These are phyloP conservation scores for Sanghuangporus baumii DNA, from an alignment of 1,284 basidiomycete genomes.

Conservation along the genomic window DNA sequence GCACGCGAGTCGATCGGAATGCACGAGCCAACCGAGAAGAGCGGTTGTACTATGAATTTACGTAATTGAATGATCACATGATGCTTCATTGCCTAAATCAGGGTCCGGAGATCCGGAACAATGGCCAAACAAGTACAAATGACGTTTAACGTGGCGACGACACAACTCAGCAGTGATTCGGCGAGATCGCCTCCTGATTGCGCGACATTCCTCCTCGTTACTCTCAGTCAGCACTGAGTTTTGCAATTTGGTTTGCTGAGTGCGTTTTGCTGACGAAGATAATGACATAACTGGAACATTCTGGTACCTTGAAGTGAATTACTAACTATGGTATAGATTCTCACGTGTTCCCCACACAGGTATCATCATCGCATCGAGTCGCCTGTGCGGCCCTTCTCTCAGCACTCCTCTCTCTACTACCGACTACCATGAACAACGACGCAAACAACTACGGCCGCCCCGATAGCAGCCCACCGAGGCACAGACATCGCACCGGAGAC, in stretches of 20 bases:
- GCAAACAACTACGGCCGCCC: neutral
- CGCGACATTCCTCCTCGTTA: neutral
- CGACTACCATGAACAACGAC: constrained; percentile 10
- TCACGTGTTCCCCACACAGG: neutral
- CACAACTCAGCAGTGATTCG: too few species aligned
- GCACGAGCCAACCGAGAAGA: too few species aligned
- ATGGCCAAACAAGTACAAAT: too few species aligned
- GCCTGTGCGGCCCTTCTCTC: neutral
- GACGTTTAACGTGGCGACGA: too few species aligned
- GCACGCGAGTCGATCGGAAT: too few species aligned
- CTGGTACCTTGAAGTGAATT: neutral
- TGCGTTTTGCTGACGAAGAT: neutral
- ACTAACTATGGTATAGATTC: neutral
- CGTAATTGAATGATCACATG: too few species aligned
- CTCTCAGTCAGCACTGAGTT: too few species aligned
- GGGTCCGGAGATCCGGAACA: too few species aligned
- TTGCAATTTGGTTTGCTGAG: neutral
- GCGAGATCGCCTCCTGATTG: neutral
- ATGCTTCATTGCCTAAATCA: too few species aligned
- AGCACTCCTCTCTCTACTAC: neutral
- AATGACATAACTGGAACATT: constrained; percentile 3
- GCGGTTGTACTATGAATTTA: too few species aligned
- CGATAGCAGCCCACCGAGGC: neutral
- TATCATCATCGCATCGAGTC: neutral
- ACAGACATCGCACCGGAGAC: neutral